Conservation (phyloP, 768 basidiomycete genomes). For the Psilocybe sp. region DNA sequence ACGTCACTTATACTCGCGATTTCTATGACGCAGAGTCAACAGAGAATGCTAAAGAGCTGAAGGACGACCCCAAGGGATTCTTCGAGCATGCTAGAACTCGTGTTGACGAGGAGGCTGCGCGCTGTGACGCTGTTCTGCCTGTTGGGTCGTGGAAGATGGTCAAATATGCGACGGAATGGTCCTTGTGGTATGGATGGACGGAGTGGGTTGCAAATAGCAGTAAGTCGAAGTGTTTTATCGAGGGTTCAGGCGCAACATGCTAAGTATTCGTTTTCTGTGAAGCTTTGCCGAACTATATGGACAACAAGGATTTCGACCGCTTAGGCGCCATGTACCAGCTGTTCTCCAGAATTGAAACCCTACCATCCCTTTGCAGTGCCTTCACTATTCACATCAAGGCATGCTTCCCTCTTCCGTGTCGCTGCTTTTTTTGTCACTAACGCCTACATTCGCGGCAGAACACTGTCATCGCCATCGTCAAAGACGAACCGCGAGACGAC, state of each 20-base stretch:
- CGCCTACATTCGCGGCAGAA: conserved; percentile 31
- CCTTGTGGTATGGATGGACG: conserved; percentile 41
- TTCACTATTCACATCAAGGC: conserved; percentile 67
- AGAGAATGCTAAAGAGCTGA: conserved; percentile 29
- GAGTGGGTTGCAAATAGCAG: conserved; percentile 36
- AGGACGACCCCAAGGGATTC: conserved; percentile 48
- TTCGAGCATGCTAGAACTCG: conserved; percentile 44
- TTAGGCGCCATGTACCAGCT: conserved; percentile 49
- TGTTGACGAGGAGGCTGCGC: conserved; percentile 55
- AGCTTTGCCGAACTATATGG: conserved; percentile 58
- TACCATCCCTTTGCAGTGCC: conserved; percentile 51
- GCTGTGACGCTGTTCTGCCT: conserved; percentile 49
- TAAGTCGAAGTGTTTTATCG: conserved; percentile 10
- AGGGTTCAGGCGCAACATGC: too few species aligned
- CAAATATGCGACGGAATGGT: conserved; percentile 50
- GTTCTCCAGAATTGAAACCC: conserved; percentile 55
- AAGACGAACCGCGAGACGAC: conserved; percentile 60
- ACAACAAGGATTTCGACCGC: conserved; percentile 34
- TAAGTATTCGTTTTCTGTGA: too few species aligned
- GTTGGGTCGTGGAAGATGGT: conserved; percentile 48
- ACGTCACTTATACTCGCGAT: conserved; percentile 44
- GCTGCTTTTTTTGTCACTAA: background rate
- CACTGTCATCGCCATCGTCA: conserved; percentile 63
- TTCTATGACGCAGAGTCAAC: conserved; percentile 57
- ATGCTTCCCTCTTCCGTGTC: conserved; percentile 6